Conservation (phyloP, 352 stramenopile genomes). For the Globisporangium camurandrum region DNA sequence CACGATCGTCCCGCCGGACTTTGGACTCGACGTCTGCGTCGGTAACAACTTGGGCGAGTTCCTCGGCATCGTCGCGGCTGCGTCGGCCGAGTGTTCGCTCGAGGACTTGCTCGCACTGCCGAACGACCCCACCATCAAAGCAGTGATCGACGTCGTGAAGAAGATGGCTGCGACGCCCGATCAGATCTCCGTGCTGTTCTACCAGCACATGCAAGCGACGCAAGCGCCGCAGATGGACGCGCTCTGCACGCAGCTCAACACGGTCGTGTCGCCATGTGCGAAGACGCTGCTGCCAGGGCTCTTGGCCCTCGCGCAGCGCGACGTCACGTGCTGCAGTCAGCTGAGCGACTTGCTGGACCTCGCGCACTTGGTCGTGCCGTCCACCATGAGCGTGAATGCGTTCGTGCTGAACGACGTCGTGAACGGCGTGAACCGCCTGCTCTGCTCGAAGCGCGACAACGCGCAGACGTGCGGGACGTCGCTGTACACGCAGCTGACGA, state of each 20-base stretch:
- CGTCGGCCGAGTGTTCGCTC: conserved; percentile 34
- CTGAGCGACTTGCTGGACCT: conserved; percentile 38
- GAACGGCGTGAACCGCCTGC: conserved; percentile 43
- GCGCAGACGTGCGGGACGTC: conserved; percentile 33
- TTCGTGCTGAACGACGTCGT: conserved; percentile 32
- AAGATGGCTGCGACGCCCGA: conserved; percentile 23
- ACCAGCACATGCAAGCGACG: conserved; percentile 12
- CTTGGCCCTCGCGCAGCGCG: conserved; percentile 29
- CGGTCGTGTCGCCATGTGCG: conserved; percentile 30
- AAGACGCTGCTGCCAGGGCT: conserved; percentile 37
- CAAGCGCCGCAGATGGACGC: conserved; percentile 26
- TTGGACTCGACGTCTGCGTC: conserved; percentile 37
- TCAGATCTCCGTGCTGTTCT: conserved; percentile 11
- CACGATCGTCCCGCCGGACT: conserved; percentile 23
- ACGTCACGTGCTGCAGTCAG: conserved; percentile 38
- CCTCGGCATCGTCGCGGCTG: conserved; percentile 22
- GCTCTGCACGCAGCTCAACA: conserved; percentile 51
- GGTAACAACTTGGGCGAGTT: conserved; percentile 42
- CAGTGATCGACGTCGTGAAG: conserved; percentile 29
- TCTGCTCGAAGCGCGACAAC: conserved; percentile 31
- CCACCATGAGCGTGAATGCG: conserved; percentile 29
- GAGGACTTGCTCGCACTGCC: conserved; percentile 31
- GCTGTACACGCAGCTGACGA: conserved; percentile 26
- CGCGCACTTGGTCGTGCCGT: conserved; percentile 37
- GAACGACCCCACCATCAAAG: conserved; percentile 11